Conservation (phyloP, 352 stramenopile genomes). For the Plasmopara halstedii region DNA sequence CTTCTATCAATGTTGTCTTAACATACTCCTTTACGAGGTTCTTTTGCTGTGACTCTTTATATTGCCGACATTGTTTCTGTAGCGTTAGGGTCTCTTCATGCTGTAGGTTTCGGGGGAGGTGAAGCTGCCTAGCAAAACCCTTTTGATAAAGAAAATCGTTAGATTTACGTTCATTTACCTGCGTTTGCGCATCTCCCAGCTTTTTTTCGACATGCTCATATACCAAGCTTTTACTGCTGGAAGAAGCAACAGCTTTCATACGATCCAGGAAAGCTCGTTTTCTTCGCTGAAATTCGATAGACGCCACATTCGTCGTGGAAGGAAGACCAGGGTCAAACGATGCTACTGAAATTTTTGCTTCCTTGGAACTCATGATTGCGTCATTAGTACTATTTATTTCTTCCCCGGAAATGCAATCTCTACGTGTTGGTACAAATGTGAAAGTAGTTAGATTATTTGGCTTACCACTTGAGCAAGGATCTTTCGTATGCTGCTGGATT, state of each 20-base stretch:
- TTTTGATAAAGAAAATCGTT: constrained; percentile 7
- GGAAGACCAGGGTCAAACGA: background rate
- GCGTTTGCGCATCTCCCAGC: constrained; percentile 18
- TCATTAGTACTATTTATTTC: background rate
- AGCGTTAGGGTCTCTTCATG: constrained; percentile 38
- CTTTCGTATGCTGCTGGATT: constrained; percentile 14
- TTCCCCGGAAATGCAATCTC: constrained; percentile 1
- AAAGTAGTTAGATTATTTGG: constrained; percentile 6
- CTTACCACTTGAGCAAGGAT: background rate
- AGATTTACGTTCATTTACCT: constrained; percentile 1
- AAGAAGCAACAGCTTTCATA: constrained; percentile 62
- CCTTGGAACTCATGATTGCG: background rate
- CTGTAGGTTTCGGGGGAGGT: constrained; percentile 27
- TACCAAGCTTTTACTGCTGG: constrained; percentile 61
- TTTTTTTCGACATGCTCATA: constrained; percentile 65
- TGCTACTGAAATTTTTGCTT: background rate
- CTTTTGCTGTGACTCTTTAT: constrained; percentile 25
- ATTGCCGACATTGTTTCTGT: constrained; percentile 32
- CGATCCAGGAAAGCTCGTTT: constrained; percentile 67
- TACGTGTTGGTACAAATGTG: background rate
- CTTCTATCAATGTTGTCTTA: constrained; percentile 21
- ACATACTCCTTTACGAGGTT: background rate
- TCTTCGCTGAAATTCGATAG: constrained; percentile 55
- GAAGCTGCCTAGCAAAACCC: constrained; percentile 23
- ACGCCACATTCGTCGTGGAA: constrained; percentile 2